phyloP scores from a whole-genome alignment of 1,139 yeast genomes.

The Geotrichum citri-aurantii region DNA sequence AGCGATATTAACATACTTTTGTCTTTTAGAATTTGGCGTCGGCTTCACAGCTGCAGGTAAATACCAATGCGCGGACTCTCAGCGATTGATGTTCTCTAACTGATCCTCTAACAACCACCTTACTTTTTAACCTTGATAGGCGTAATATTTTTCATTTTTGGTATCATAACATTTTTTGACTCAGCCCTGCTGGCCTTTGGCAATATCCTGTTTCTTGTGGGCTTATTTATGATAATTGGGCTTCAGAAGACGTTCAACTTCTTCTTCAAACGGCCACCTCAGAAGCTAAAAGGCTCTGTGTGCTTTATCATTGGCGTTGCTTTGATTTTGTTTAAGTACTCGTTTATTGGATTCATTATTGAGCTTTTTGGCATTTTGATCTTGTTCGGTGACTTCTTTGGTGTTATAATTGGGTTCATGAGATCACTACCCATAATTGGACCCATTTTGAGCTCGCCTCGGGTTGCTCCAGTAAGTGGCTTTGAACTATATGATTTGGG shows the following conservation, averaged over 20 bases:
- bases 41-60: conserved; percentile 83
- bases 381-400: conserved; percentile 85
- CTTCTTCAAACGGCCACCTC: conserved; percentile 64
- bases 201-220: conserved; percentile 71
- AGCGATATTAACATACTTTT: neutral
- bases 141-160: conserved; percentile 69
- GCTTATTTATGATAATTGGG: conserved; percentile 81
- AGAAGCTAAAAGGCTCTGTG: conserved; percentile 77
- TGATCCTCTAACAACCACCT: neutral
- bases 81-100: neutral
- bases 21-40: conserved; percentile 71
- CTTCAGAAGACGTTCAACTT: conserved; percentile 76
- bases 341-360: conserved; percentile 77
- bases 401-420: conserved; percentile 82
- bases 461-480: conserved; percentile 62
- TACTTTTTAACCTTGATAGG: conserved; percentile 25
- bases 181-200: conserved; percentile 87
- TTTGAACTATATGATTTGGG: neutral
- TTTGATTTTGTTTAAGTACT: conserved; percentile 65
- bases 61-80: conserved; percentile 15
- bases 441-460: conserved; percentile 74
- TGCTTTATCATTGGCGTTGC: conserved; percentile 72
- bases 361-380: conserved; percentile 87
- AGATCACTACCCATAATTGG: conserved; percentile 87
- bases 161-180: conserved; percentile 82